Conservation (phyloP, 1,284 basidiomycete genomes). For the Caloboletus inedulis region DNA sequence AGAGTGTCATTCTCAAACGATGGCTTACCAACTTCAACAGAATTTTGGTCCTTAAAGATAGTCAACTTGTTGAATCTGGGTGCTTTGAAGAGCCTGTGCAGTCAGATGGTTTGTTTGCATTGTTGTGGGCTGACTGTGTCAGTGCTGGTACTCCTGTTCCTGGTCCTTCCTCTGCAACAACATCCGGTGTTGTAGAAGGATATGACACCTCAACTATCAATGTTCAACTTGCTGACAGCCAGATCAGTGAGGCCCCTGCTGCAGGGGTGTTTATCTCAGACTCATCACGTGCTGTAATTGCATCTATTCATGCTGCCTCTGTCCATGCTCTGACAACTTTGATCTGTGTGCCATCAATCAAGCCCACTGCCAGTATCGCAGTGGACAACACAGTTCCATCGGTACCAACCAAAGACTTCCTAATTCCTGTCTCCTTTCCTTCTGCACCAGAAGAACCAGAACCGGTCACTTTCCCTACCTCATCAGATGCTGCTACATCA, state of each 20-base stretch:
- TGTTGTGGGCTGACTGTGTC: constrained; percentile 82
- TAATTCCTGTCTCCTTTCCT: constrained; percentile 16
- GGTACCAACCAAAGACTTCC: constrained; percentile 26
- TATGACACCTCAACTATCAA: constrained; percentile 24
- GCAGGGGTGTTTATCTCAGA: constrained; percentile 11
- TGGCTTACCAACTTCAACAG: constrained; percentile 37
- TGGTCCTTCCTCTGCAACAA: constrained; percentile 28
- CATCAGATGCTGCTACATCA: constrained; percentile 11
- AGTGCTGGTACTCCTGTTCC: constrained; percentile 34
- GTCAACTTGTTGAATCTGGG: constrained; percentile 77
- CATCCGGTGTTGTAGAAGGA: constrained; percentile 21
- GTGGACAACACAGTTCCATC: constrained; percentile 28
- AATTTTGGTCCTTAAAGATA: constrained; percentile 80
- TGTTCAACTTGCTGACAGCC: constrained; percentile 12
- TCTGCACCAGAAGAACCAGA: constrained; percentile 13
- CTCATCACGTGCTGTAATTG: constrained; percentile 17
- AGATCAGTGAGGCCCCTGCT: constrained; percentile 1
- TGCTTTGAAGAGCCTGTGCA: constrained; percentile 70
- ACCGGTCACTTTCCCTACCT: constrained; percentile 12
- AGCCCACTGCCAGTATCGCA: constrained; percentile 20
- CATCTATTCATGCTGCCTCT: constrained; percentile 21
- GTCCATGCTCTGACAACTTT: constrained; percentile 20
- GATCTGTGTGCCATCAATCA: constrained; percentile 25
- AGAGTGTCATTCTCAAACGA: background rate
- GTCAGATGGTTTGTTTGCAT: constrained; percentile 66